phyloP scores from a whole-genome alignment of 176 grass and related monocot species.

The Canna indica region DNA sequence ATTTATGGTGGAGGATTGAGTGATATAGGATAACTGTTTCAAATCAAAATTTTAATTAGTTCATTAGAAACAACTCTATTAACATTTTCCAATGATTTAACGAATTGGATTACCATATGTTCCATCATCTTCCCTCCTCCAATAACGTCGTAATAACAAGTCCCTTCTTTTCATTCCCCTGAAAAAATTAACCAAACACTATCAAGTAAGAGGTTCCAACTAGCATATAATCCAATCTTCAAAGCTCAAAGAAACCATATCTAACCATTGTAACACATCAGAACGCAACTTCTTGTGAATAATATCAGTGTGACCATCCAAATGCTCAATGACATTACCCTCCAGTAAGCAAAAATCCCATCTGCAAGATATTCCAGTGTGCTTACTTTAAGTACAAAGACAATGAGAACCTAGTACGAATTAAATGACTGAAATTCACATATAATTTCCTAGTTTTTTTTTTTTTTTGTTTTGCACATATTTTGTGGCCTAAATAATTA shows the following conservation, averaged over 20 bases:
- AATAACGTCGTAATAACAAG: slow-evolving; percentile 80
- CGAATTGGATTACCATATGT: slow-evolving; percentile 54
- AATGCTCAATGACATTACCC: slow-evolving; percentile 73
- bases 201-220: background rate
- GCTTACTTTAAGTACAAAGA: background rate
- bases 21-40: slow-evolving; percentile 85
- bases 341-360: slow-evolving; percentile 95
- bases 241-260: slow-evolving; percentile 9
- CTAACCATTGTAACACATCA: slow-evolving; percentile 91
- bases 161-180: slow-evolving; percentile 98
- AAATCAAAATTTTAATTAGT: background rate
- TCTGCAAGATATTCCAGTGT: slow-evolving; percentile 33
- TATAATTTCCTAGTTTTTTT: background rate
- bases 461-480: background rate
- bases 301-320: slow-evolving; percentile 95
- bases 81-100: background rate
- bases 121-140: slow-evolving; percentile 98
- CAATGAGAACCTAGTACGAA: background rate
- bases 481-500: background rate
- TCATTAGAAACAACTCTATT: background rate
- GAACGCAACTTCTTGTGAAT: slow-evolving; percentile 90
- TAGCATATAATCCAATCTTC: slow-evolving; percentile 16
- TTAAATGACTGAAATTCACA: background rate
- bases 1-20: slow-evolving; percentile 85
- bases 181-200: slow-evolving; percentile 48